Evolutionary conservation across 2,329 filamentous ascomycete species (phyloP), one percentile per base, ranked within the genome.

Genomic region (Hymenoscyphus albidus): DNA sequence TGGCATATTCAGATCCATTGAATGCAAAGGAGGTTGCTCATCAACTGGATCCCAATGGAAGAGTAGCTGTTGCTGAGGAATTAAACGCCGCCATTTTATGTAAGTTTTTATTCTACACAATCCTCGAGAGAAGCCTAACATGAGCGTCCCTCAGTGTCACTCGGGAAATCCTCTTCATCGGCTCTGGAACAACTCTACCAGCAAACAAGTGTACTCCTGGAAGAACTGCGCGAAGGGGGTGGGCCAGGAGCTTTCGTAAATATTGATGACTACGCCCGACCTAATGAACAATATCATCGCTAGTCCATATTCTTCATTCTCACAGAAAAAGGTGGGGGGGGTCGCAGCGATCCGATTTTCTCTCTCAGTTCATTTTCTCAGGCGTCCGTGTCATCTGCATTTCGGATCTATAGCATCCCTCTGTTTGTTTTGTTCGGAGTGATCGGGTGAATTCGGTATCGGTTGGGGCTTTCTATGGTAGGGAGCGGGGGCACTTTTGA

Each of bases 21-120:
- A 86, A 88, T 70, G 92, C 91, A 67, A 82, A 84, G 59, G 85
- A 89, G 65, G 84, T 97, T 65, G 88, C 89, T 16, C 89, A 92
- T 73, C 79, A 97, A 65, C 80, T 99, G 64, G 91, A 96, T 72
- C 82, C 85, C 48, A 85, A 84, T 61, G 92, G 91, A 1, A 82
- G 95, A 55, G 85, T 88, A 18, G 82, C 86, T 18, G 92, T 98
- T 51, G 93, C 93, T 9, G 95, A 99, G 79, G 93, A 97, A 76
- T 81, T 99, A 64, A 98, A 98, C 77, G 91, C 92, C 66, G 93
- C 92, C 58, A 97, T 99, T 71, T 77, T 99, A 80, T 80, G 88
- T 82, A 62, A 63, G 70, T 66, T 65, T 65, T 58, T 27, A 51
- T 58, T 9, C 4, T 44, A 27, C 13, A 44, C 5, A 42, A 9